Base-by-base conservation (phyloP, 140 eudicot genomes). In the Stevia rebaudiana region DNA sequence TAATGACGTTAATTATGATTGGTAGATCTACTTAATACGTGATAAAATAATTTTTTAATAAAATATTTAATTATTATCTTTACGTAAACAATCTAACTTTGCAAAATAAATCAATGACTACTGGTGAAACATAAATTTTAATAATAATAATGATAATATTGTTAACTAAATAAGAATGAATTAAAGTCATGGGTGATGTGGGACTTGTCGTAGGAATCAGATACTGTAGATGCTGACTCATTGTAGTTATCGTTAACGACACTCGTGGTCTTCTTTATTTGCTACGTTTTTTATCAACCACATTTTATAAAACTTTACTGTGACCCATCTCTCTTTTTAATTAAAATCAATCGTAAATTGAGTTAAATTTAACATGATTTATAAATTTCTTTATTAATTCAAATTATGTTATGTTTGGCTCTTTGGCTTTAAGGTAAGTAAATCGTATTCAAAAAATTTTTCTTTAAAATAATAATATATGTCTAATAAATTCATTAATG, bases 161-260 rank as follows among this genome's bases (percentile, higher is more conserved):
- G 13, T 25, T 25, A 39, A 51, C 22, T 43, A 48, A 11, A 37
- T 36, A 65, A 31, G 6, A 19, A 36, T 53, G 15, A 2, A 43
- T 47, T 53, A 53, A 55, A 74, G 42, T 35, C 22, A 28, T 44
- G 62, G 57, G 37, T 36, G 57, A 53, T 41, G 66, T 50, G 71
- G 59, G 58, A 40, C 48, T 41, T 17, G 49, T 35, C 6, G 51
- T 54, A 5, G 11, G 19, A 12, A 24, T 44, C 42, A 21, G 78
- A 64, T 73, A 64, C 53, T 58, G 31, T 59, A 58, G 74, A 66
- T 49, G 49, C 50, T 54, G 76, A 76, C 76, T 22, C 68, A 46
- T 56, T 40, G 61, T 57, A 47, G 78, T 54, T 30, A 12, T 39
- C 30, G 6, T 21, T 21, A 73, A 56, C 66, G 72, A 73, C 72